phyloP scores from a whole-genome alignment of 2,329 filamentous ascomycete species.

The Lecanoromycetidae sp. region DNA sequence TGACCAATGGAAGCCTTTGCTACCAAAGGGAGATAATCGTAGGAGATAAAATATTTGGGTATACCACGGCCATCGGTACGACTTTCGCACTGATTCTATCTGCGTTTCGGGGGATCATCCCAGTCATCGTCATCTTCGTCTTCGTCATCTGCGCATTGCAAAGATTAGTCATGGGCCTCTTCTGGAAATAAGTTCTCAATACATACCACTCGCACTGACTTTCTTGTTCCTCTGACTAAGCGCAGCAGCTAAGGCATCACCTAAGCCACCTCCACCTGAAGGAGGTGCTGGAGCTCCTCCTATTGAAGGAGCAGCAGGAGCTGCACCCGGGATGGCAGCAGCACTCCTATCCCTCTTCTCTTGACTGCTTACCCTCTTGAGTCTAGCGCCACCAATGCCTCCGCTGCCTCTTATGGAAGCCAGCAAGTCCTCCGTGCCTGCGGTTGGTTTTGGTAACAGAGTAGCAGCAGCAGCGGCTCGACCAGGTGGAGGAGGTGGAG shows the following conservation, averaged over 20 bases:
- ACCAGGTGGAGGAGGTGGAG: slow-evolving; percentile 42
- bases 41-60: background rate
- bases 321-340: slow-evolving; percentile 33
- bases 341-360: slow-evolving; percentile 37
- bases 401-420: slow-evolving; percentile 42
- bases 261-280: slow-evolving; percentile 54
- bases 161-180: slow-evolving; percentile 17
- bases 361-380: slow-evolving; percentile 34
- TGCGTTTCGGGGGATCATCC: slow-evolving; percentile 23
- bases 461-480: slow-evolving; percentile 28
- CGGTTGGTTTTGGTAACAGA: slow-evolving; percentile 31
- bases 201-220: slow-evolving; percentile 89
- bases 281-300: slow-evolving; percentile 34
- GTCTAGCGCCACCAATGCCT: slow-evolving; percentile 37
- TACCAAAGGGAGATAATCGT: too few species aligned
- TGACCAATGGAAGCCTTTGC: too few species aligned
- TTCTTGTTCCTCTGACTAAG: slow-evolving; percentile 79
- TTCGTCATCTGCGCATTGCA: slow-evolving; percentile 28
- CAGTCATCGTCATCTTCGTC: slow-evolving; percentile 65
- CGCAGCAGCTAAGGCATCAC: slow-evolving; percentile 68
- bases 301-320: slow-evolving; percentile 46
- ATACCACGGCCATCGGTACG: too few species aligned
- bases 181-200: background rate
- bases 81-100: too few species aligned
- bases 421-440: slow-evolving; percentile 33